Evolutionary conservation across 192 early-diverging fungal genomes (phyloP).

Genomic region (Endogone sp.): DNA sequence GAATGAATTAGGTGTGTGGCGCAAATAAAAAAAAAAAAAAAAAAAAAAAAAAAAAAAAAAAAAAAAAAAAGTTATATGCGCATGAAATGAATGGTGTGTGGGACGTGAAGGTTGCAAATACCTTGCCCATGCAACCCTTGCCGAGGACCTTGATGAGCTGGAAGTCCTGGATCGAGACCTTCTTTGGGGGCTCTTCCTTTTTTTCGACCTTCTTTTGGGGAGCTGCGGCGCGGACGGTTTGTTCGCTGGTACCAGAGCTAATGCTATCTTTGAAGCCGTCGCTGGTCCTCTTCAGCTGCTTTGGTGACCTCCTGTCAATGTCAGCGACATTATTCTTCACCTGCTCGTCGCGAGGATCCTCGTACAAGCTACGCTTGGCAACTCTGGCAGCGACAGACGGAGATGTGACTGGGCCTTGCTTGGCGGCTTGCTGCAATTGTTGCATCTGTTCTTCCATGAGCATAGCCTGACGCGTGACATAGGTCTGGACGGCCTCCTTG

Average conservation of each 20-base stretch:
- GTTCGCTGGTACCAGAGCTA: background rate
- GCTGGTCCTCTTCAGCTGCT: background rate
- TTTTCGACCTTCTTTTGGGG: conserved; percentile 10
- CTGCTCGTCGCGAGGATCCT: background rate
- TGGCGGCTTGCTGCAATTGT: background rate
- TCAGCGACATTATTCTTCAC: background rate
- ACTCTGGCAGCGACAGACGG: background rate
- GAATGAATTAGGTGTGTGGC: too few species aligned
- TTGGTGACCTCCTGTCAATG: background rate
- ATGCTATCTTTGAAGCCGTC: background rate
- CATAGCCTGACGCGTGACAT: conserved; percentile 11
- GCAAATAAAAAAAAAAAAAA: too few species aligned
- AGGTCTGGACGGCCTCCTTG: conserved; percentile 24
- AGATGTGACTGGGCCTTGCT: background rate
- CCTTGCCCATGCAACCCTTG: conserved; percentile 60
- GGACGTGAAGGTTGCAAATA: conserved; percentile 12
- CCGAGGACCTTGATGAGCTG: conserved; percentile 53
- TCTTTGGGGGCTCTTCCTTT: conserved; percentile 10
- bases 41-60: background rate
- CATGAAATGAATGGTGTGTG: background rate
- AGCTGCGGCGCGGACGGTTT: conserved; percentile 17
- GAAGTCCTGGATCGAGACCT: conserved; percentile 38
- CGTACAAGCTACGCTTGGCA: background rate
- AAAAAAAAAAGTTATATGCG: conserved; percentile 4
- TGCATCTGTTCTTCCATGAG: conserved; percentile 2